Base-by-base conservation (phyloP, 2,329 filamentous ascomycete genomes). In the Penicillium vulpinum region DNA sequence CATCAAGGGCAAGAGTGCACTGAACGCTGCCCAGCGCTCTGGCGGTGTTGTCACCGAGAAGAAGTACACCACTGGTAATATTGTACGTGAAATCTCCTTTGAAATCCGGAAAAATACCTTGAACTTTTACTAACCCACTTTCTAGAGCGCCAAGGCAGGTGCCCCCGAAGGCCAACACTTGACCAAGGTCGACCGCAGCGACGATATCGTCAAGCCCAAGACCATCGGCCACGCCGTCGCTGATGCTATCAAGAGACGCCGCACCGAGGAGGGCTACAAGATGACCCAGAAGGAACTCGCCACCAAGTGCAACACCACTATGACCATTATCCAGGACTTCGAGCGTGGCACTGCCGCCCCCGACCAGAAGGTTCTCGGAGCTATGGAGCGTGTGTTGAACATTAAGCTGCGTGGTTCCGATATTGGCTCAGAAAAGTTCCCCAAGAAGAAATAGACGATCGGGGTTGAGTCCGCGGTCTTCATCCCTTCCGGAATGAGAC, bases 181-280 rank as follows among this genome's bases (percentile, higher is more conserved):
- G 64, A 97, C 94, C 66, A 97, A 97, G 83, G 92, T 99, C 77
- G 94, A 97, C 83, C 92, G 93, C 67, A 88, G 87, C 74, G 92
- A 97, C 82, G 94, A 97, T 75, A 96, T 97, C 79, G 88, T 97
- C 79, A 96, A 96, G 82, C 92, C 92, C 72, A 96, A 96, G 81
- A 95, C 91, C 45, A 83, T 97, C 57, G 91, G 92, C 73, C 83
- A 84, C 70, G 82, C 85, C 55, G 91, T 97, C 63, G 91, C 90
- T 70, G 86, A 90, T 65, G 90, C 88, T 64, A 97, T 97, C 79
- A 84, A 86, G 70, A 84, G 88, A 70, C 85, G 89, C 54, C 90
- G 94, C 63, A 87, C 86, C 73, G 86, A 88, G 73, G 88, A 91
- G 74, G 89, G 89, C 77, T 92, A 92, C 77, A 94, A 96, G 81